phyloP scores from a whole-genome alignment of 1,139 yeast species.

The Geotrichum aggregatum region DNA sequence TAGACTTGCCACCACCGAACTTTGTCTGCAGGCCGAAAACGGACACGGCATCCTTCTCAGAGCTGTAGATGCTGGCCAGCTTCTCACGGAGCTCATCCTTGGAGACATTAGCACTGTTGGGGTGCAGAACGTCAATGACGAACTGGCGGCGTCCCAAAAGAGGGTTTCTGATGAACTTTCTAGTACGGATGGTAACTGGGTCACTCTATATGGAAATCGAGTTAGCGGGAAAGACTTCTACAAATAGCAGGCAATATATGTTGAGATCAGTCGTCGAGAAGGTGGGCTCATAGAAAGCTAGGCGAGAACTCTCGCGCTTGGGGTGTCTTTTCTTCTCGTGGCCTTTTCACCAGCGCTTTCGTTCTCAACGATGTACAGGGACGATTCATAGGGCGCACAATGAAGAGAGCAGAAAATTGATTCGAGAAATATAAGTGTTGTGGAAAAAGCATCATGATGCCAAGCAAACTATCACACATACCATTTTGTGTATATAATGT shows the following conservation, averaged over 20 bases:
- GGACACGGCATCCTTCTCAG: constrained; percentile 97
- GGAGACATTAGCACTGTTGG: constrained; percentile 98
- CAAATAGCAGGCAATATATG: too few species aligned
- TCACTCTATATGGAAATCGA: constrained; percentile 57
- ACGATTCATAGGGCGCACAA: too few species aligned
- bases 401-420: background rate
- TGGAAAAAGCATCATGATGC: background rate
- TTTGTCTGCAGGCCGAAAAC: constrained; percentile 99
- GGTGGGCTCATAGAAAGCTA: too few species aligned
- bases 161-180: constrained; percentile 99
- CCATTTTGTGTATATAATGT: constrained; percentile 13
- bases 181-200: constrained; percentile 99
- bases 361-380: too few species aligned
- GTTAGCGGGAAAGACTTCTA: too few species aligned
- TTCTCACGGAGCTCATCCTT: constrained; percentile 99
- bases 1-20: constrained; percentile 99
- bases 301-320: too few species aligned
- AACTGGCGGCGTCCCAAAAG: constrained; percentile 99
- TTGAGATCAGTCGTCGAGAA: too few species aligned
- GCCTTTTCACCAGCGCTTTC: background rate
- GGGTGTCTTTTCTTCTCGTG: background rate
- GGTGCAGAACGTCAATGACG: constrained; percentile 99
- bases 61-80: constrained; percentile 93
- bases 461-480: constrained; percentile 5
- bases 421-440: too few species aligned